These are phyloP conservation scores for Leptographium lundbergii DNA, from an alignment of 2,329 filamentous ascomycete genomes.

Conservation along the genomic window DNA sequence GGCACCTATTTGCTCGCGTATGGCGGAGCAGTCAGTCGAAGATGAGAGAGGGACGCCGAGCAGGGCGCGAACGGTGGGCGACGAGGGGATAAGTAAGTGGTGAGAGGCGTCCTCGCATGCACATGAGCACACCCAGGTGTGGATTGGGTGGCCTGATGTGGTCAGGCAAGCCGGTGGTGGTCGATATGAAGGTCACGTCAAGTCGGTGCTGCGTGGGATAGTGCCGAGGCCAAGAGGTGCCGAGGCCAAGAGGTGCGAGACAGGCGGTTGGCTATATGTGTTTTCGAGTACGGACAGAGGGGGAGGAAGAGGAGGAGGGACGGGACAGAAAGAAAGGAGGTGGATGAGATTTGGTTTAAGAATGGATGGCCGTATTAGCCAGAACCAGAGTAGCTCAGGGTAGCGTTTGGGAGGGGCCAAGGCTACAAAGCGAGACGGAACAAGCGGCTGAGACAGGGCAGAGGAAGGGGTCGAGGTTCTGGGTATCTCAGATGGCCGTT, in stretches of 20 bases:
- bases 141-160: neutral
- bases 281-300: neutral
- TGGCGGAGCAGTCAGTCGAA: neutral
- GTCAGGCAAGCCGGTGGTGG: neutral
- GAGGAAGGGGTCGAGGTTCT: neutral
- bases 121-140: neutral
- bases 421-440: constrained; percentile 3
- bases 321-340: neutral
- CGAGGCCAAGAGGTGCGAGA: neutral
- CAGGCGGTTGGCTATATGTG: neutral
- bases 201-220: neutral
- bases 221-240: neutral
- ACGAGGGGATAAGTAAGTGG: neutral
- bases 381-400: neutral
- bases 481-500: neutral
- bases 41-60: too few species aligned
- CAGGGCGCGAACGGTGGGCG: neutral
- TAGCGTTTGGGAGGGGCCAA: neutral
- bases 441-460: constrained; percentile 3
- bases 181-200: neutral
- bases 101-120: neutral
- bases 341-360: constrained; percentile 9
- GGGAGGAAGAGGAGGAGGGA: neutral
- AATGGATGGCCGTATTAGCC: constrained; percentile 2
- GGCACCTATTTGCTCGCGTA: neutral